phyloP scores from a whole-genome alignment of 306 rosid genomes.

The Castanea crenata region DNA sequence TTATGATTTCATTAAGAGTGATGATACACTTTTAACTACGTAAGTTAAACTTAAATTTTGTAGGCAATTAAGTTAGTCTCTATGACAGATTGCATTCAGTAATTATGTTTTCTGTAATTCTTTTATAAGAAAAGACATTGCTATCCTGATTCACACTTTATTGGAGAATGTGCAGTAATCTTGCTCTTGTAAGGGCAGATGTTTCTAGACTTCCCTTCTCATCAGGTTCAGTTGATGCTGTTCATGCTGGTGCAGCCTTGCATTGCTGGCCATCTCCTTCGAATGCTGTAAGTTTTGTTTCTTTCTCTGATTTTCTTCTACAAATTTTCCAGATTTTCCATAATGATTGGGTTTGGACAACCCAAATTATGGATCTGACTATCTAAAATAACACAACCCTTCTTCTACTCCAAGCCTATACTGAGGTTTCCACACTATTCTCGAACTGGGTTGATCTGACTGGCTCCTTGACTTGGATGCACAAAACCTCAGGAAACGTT shows the following conservation, averaged over 20 bases:
- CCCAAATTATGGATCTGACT: not conserved
- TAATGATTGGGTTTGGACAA: not conserved
- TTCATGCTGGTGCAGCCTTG: slow-evolving; percentile 96
- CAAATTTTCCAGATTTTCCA: slow-evolving; percentile 6
- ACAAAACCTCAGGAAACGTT: not conserved
- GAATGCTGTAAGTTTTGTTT: slow-evolving; percentile 69
- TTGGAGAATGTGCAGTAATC: slow-evolving; percentile 60
- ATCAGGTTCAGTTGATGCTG: slow-evolving; percentile 84
- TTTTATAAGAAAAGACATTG: not conserved
- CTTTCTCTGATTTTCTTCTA: slow-evolving; percentile 9
- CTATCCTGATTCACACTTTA: slow-evolving; percentile 21
- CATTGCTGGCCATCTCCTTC: slow-evolving; percentile 99
- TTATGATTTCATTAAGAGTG: slow-evolving; percentile 77
- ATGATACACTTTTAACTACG: slow-evolving; percentile 50
- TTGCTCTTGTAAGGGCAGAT: slow-evolving; percentile 97
- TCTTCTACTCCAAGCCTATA: slow-evolving; percentile 4
- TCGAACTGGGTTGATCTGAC: not conserved
- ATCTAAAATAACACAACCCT: not conserved
- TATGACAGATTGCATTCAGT: not conserved
- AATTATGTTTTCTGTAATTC: not conserved
- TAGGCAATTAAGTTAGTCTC: slow-evolving; percentile 5
- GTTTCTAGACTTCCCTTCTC: slow-evolving; percentile 90
- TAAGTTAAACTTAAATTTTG: slow-evolving; percentile 24
- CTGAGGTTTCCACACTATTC: not conserved
- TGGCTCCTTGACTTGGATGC: not conserved